A percentile compares a stretch with the other conserved stretches of the same genome.
phyloP scores from a whole-genome alignment of 208 protist species.

The Strigomonas galati region DNA sequence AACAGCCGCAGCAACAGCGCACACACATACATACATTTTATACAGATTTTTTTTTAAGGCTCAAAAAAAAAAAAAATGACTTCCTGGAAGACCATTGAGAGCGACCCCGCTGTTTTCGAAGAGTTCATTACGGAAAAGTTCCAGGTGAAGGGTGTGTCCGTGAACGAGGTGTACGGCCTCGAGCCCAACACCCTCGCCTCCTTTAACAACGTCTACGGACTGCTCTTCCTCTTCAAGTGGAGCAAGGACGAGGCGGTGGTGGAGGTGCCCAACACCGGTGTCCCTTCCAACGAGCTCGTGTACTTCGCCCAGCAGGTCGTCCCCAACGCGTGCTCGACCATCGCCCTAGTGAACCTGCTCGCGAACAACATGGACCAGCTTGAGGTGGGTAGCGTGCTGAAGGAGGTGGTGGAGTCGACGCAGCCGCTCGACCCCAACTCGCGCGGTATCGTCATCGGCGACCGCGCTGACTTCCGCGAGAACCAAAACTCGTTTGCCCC shows the following conservation, averaged over 20 bases:
- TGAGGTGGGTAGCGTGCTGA: slow-evolving; percentile 89
- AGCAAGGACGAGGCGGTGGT: slow-evolving; percentile 42
- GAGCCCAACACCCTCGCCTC: slow-evolving; percentile 60
- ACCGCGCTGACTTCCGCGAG: slow-evolving; percentile 83
- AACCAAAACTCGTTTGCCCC: slow-evolving; percentile 97
- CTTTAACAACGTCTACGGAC: slow-evolving; percentile 85
- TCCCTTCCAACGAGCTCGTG: slow-evolving; percentile 27
- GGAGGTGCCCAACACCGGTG: slow-evolving; percentile 22
- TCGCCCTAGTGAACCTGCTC: slow-evolving; percentile 97
- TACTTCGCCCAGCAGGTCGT: slow-evolving; percentile 97
- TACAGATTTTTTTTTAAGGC: too few relatives aligned
- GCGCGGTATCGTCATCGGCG: slow-evolving; percentile 69
- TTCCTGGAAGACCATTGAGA: slow-evolving; percentile 96
- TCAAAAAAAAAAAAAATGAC: slow-evolving; percentile 4
- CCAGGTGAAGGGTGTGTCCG: slow-evolving; percentile 94
- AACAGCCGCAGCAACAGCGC: too few relatives aligned
- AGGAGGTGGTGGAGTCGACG: slow-evolving; percentile 78
- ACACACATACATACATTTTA: too few relatives aligned
- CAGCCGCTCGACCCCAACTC: slow-evolving; percentile 58
- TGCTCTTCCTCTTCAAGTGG: slow-evolving; percentile 98
- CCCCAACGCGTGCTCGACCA: slow-evolving; percentile 97
- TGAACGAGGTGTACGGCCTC: slow-evolving; percentile 94
- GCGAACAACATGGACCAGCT: slow-evolving; percentile 88
- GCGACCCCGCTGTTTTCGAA: slow-evolving; percentile 96
- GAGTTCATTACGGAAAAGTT: slow-evolving; percentile 92